A percentile compares a stretch with the other conserved stretches of the same genome.
These are phyloP conservation scores for Akanthomyces lecanii DNA, from an alignment of 2,329 filamentous ascomycete species.

Conservation along the genomic window DNA sequence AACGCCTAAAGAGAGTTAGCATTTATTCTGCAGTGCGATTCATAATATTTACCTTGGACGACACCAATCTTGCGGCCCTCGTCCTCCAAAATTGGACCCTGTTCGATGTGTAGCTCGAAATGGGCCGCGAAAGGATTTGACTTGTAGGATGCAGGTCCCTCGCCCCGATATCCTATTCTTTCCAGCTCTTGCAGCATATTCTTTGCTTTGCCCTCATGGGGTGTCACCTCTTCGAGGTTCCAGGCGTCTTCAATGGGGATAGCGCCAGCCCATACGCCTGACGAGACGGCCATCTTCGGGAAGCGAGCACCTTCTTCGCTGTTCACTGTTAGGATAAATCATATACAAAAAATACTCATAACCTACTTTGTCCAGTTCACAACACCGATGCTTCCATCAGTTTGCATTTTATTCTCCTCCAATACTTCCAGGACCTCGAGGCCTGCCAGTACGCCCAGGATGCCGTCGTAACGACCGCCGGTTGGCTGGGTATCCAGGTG, in stretches of 20 bases:
- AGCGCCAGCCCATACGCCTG: conserved; percentile 72
- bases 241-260: conserved; percentile 61
- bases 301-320: conserved; percentile 80
- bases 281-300: conserved; percentile 68
- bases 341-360: not conserved
- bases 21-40: too few species aligned
- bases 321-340: not conserved
- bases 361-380: conserved; percentile 72
- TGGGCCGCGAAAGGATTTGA: conserved; percentile 63
- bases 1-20: conserved; percentile 9
- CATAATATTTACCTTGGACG: conserved; percentile 24
- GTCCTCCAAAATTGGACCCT: conserved; percentile 68
- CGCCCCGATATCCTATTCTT: conserved; percentile 59
- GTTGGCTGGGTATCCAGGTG: conserved; percentile 63
- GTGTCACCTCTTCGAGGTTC: conserved; percentile 53
- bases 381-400: conserved; percentile 66
- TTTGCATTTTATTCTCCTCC: conserved; percentile 60
- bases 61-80: conserved; percentile 28
- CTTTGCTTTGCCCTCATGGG: conserved; percentile 24
- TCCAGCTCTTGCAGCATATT: conserved; percentile 50
- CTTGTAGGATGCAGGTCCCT: conserved; percentile 15
- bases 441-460: conserved; percentile 68
- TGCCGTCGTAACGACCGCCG: conserved; percentile 72
- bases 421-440: conserved; percentile 70
- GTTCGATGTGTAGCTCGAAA: conserved; percentile 83